A percentile compares a stretch with the other conserved stretches of the same genome.
Evolutionary conservation across 1,284 basidiomycete genomes (phyloP).

Genomic region (Entoloma clypeatum): DNA sequence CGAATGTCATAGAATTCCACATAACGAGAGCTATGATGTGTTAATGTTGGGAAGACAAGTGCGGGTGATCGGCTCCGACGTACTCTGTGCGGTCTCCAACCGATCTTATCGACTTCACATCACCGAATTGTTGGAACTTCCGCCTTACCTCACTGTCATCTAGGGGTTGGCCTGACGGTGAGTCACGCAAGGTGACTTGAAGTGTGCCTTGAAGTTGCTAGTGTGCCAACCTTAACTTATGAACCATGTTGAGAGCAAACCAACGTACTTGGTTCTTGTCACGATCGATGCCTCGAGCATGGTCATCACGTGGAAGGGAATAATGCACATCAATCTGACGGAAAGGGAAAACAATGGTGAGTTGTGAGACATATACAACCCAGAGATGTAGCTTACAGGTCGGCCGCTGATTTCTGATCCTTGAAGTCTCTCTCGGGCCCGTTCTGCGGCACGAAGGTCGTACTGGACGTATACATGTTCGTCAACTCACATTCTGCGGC

Average conservation of each 20-base stretch:
- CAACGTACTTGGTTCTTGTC: constrained; percentile 82
- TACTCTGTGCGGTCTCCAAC: constrained; percentile 70
- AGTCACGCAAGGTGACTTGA: constrained; percentile 73
- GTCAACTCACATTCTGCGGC: constrained; percentile 11
- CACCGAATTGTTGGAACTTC: constrained; percentile 85
- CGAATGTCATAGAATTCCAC: constrained; percentile 89
- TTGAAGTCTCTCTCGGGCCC: constrained; percentile 84
- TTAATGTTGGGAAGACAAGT: constrained; percentile 9
- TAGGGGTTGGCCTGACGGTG: constrained; percentile 60
- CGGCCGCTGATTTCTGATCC: constrained; percentile 81
- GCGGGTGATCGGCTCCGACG: constrained; percentile 7
- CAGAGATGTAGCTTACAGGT: constrained; percentile 54
- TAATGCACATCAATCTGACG: constrained; percentile 95
- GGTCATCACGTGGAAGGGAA: constrained; percentile 89
- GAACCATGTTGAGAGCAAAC: constrained; percentile 6
- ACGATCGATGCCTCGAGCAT: constrained; percentile 66
- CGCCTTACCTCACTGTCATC: constrained; percentile 81
- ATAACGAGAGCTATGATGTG: constrained; percentile 61
- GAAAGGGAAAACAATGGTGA: constrained; percentile 22
- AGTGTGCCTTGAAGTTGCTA: constrained; percentile 79
- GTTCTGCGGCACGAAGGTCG: constrained; percentile 88
- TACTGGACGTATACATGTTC: constrained; percentile 47
- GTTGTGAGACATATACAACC: constrained; percentile 12
- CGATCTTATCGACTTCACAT: constrained; percentile 77
- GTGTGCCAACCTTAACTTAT: constrained; percentile 8